Percentiles rank a stretch among this genome's conserved stretches.
Evolutionary conservation across 78 protist species (phyloP).

Genomic region (Anaeramoeba flamelloides): DNA sequence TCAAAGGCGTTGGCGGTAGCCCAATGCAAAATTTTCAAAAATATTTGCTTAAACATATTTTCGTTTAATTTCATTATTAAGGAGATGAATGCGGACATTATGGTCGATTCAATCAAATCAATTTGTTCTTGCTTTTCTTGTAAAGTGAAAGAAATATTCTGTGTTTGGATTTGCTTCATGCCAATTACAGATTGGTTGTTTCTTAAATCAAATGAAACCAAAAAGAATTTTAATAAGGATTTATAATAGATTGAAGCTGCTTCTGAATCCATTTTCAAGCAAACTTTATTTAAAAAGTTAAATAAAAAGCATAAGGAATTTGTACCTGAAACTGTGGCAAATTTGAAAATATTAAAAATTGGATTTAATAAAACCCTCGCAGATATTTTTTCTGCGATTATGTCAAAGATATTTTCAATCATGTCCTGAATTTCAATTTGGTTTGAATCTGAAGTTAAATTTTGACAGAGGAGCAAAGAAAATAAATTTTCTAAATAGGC

Average conservation of each 20-base stretch:
- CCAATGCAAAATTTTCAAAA: not conserved
- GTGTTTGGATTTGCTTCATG: not conserved
- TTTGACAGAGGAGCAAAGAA: not conserved
- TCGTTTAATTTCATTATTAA: not conserved
- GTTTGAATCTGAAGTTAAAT: not conserved
- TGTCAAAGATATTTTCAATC: not conserved
- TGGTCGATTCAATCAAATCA: not conserved
- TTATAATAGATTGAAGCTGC: not conserved
- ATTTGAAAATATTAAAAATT: not conserved
- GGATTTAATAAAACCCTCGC: not conserved
- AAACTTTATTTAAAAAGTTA: not conserved
- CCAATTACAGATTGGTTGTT: not conserved
- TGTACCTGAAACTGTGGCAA: conserved; percentile 1
- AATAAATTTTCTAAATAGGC: not conserved
- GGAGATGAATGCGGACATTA: not conserved
- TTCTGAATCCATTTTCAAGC: not conserved
- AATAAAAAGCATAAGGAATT: not conserved
- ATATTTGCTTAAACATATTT: not conserved
- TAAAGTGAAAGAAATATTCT: too few relatives aligned
- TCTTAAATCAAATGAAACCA: not conserved
- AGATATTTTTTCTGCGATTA: not conserved
- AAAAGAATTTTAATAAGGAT: not conserved
- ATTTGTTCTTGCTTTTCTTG: not conserved
- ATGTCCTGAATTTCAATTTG: not conserved
- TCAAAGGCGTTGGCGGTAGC: not conserved